phyloP scores from a whole-genome alignment of 2,329 filamentous ascomycete species.

The Botryosphaeria dothidea region DNA sequence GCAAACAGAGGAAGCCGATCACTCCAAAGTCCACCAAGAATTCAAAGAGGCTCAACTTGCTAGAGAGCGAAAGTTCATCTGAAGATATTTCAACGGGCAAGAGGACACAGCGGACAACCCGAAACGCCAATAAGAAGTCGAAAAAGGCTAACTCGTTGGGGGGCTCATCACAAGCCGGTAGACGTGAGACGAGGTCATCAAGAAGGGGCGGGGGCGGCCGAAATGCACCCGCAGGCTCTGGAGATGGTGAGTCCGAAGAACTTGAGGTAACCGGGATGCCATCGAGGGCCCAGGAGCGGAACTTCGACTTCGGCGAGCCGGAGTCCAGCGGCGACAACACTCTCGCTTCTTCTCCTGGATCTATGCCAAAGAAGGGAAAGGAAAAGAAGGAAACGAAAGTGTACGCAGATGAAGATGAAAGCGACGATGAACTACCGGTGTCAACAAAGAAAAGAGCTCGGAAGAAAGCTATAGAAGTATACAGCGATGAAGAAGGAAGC shows the following conservation, averaged over 20 bases:
- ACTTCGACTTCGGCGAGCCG: conserved; percentile 8
- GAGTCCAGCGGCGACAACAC: conserved; percentile 20
- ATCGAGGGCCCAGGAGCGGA: neutral
- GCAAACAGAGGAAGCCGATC: neutral
- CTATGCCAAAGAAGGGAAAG: neutral
- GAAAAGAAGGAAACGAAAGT: neutral
- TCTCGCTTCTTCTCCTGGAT: conserved; percentile 19
- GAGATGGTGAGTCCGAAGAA: neutral
- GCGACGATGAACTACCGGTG: conserved; percentile 18
- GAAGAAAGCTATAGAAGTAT: neutral
- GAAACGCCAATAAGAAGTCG: neutral
- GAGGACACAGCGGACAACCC: neutral
- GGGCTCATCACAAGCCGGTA: neutral
- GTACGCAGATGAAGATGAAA: conserved; percentile 20
- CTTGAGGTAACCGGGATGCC: neutral
- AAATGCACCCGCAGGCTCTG: neutral
- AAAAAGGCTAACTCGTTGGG: neutral
- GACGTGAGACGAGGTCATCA: neutral
- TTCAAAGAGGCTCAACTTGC: neutral
- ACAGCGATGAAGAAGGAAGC: conserved; percentile 21
- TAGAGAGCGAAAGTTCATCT: conserved; percentile 5
- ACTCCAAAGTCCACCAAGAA: neutral
- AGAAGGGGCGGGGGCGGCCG: neutral
- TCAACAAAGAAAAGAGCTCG: neutral
- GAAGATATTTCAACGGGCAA: neutral